Base-by-base conservation (phyloP, 495 filamentous ascomycete species). In the Hypoxylon lienhwacheense region DNA sequence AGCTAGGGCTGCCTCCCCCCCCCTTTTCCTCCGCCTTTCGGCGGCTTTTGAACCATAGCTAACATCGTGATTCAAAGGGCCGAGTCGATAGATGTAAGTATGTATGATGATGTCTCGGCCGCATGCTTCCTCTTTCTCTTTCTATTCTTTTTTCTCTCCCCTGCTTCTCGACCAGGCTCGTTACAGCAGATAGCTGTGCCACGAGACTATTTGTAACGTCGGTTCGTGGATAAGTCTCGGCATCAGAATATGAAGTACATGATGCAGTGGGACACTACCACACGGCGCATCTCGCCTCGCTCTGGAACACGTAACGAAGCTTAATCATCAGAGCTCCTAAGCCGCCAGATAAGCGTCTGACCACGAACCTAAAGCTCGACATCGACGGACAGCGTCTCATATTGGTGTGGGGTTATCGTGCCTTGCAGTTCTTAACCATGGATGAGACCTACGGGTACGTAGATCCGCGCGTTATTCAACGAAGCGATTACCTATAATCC, bases 71-170 rank as follows among this genome's bases (percentile, higher is more conserved):
- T 50, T 36, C 55, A 66, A 64, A 46, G 55, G 60, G 34, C 64
- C 64, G 56, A 66, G 60, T 66, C 33, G 0, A 63, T 66, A 28
- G 0, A 63, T 41, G 37, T 41, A 26, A 49, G 57, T 49, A 60
- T 54, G 54, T 50, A 60, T 58, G 55, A 60, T 66, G 55, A 61
- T 63, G 55, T 61, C 53, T 59, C 64, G 45, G 60, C 40, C 47
- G 49, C 48, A 49, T 53, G 31, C 47, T 66, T 53, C 39, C 28
- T 35, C 34, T 49, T 8, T 28, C 29, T 11, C 15, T 3, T 31
- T 24, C 43, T 34, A 11, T 22, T 11, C 8, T 10, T 34, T 47
- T 16, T 26, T 45, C 15, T 20, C 7, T 34, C 16, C 8, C 12
- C n/a, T 49, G 39, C 42, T 46, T 46, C 33, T 46, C 34, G 51